phyloP scores from a whole-genome alignment of 2,329 filamentous ascomycete species.

The Phoma sp. region DNA sequence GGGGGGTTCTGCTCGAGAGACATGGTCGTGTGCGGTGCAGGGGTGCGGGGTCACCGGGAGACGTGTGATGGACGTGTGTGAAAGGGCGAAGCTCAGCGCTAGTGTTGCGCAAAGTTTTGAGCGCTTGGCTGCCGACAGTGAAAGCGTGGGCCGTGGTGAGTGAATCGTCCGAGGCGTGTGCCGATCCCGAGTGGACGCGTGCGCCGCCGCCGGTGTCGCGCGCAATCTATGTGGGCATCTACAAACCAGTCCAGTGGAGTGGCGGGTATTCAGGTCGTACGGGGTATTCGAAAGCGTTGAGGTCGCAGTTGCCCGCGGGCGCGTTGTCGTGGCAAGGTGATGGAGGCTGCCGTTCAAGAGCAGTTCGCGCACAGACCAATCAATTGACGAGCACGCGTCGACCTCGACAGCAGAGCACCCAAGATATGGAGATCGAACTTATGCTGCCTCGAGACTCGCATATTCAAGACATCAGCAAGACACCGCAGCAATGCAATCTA shows the following conservation, averaged over 20 bases:
- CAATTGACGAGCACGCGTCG: background rate
- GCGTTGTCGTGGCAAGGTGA: slow-evolving; percentile 18
- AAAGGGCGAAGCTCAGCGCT: background rate
- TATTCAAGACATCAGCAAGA: no score
- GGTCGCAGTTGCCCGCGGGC: slow-evolving; percentile 21
- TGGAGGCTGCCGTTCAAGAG: slow-evolving; percentile 9
- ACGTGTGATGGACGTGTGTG: background rate
- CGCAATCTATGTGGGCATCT: background rate
- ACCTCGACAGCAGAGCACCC: no score
- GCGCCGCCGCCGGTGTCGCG: slow-evolving; percentile 16
- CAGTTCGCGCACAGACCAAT: slow-evolving; percentile 2
- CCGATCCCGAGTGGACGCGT: slow-evolving; percentile 33
- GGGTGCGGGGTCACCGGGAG: background rate
- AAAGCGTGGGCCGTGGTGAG: slow-evolving; percentile 26
- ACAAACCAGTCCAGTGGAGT: background rate
- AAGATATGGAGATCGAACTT: no score
- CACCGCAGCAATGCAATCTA: no score
- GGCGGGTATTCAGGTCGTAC: background rate
- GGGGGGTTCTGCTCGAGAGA: slow-evolving; percentile 26
- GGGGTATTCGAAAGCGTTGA: background rate
- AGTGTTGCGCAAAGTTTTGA: background rate
- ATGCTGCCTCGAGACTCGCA: no score
- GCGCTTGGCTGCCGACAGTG: slow-evolving; percentile 10
- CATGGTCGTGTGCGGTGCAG: slow-evolving; percentile 34
- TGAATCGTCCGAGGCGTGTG: slow-evolving; percentile 23